These are phyloP conservation scores for Solanum arcanum DNA, from an alignment of 257 asterid species.

Conservation along the genomic window DNA sequence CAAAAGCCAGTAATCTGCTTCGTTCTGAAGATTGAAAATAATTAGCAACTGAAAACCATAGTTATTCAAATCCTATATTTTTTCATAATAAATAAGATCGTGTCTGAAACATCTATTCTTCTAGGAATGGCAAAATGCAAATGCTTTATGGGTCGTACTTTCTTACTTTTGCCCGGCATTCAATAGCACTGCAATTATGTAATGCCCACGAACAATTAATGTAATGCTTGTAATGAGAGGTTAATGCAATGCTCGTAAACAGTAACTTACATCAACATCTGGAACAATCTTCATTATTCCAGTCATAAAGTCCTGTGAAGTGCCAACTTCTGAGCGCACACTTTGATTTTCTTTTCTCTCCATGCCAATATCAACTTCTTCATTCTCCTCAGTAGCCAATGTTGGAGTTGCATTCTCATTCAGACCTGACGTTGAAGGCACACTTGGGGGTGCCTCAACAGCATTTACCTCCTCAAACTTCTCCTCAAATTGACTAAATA, in stretches of 20 bases:
- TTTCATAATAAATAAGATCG: neutral
- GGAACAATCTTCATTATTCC: slow-evolving; percentile 89
- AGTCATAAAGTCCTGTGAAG: slow-evolving; percentile 61
- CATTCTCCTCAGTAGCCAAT: slow-evolving; percentile 22
- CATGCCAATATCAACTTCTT: slow-evolving; percentile 29
- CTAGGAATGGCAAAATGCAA: neutral
- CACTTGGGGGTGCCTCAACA: slow-evolving; percentile 32
- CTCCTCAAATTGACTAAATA: slow-evolving; percentile 70
- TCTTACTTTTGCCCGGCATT: neutral
- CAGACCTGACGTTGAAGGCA: slow-evolving; percentile 45
- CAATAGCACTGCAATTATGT: neutral
- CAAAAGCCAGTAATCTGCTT: slow-evolving; percentile 60
- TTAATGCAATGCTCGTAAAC: neutral
- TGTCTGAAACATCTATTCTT: neutral
- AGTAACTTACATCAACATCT: slow-evolving; percentile 72
- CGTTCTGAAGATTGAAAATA: slow-evolving; percentile 33
- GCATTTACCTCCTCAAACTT: slow-evolving; percentile 54
- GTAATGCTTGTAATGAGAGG: neutral
- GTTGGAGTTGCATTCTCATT: slow-evolving; percentile 31
- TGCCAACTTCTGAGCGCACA: slow-evolving; percentile 39
- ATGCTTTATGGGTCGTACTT: neutral
- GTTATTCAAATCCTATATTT: neutral
- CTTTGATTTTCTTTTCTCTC: slow-evolving; percentile 39
- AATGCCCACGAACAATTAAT: neutral
- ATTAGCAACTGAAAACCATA: neutral